Evolutionary conservation across 2,329 filamentous ascomycete genomes (phyloP).

Genomic region (Botrytis sinoallii): DNA sequence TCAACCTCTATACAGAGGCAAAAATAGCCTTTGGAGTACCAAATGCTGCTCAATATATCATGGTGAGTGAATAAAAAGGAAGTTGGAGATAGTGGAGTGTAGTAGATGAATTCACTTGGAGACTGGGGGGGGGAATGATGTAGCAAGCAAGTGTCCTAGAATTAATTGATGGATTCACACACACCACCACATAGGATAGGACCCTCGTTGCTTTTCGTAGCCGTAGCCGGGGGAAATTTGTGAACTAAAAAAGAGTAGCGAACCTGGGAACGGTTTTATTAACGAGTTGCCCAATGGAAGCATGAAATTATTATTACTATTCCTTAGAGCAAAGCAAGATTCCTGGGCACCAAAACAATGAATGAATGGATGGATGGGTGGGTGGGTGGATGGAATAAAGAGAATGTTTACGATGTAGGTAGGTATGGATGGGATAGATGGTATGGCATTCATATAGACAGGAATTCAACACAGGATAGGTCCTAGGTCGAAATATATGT

Average conservation of each 20-base stretch:
- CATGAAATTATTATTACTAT: not conserved
- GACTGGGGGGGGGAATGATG: not conserved
- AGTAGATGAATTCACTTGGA: constrained; percentile 7
- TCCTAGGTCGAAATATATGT: too few relatives aligned
- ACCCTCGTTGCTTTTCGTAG: not conserved
- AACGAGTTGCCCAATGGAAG: not conserved
- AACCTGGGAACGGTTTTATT: not conserved
- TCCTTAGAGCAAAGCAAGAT: not conserved
- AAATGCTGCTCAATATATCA: constrained; percentile 35
- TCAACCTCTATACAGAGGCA: constrained; percentile 32
- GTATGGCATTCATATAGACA: too few relatives aligned
- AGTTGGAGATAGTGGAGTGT: constrained; percentile 3
- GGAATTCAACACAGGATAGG: too few relatives aligned
- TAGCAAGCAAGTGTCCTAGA: not conserved
- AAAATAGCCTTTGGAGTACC: constrained; percentile 30
- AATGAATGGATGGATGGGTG: not conserved
- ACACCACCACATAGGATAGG: not conserved
- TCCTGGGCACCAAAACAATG: not conserved
- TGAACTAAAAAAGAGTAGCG: constrained; percentile 8
- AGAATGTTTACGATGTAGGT: not conserved
- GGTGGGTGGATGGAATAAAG: not conserved
- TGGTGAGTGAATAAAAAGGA: constrained; percentile 21
- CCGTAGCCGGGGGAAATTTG: not conserved
- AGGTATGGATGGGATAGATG: not conserved
- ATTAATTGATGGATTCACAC: not conserved